These are phyloP conservation scores for Spirogloea muscicola DNA, from an alignment of 139 green algal species.

Conservation along the genomic window DNA sequence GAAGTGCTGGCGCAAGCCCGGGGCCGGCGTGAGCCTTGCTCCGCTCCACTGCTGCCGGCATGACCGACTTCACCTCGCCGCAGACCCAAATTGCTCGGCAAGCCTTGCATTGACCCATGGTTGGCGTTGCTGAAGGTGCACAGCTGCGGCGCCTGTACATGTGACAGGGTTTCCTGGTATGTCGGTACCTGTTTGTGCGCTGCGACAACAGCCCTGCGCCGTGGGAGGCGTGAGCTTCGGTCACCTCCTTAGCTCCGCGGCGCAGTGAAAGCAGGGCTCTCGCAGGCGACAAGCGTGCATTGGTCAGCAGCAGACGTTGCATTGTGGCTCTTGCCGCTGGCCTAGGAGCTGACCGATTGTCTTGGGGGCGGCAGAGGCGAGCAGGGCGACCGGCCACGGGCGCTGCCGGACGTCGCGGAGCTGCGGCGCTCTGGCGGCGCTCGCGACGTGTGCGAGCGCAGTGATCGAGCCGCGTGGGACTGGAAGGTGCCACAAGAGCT, in stretches of 20 bases:
- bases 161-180: conserved; percentile 41
- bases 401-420: neutral
- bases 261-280: no score
- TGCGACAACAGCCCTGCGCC: conserved; percentile 90
- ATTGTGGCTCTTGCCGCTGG: no score
- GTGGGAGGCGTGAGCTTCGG: conserved; percentile 55
- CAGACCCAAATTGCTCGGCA: no score
- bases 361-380: conserved; percentile 34
- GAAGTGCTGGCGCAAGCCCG: conserved; percentile 77
- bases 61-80: no score
- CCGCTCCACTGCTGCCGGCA: no score
- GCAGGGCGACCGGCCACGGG: conserved; percentile 6
- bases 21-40: conserved; percentile 63
- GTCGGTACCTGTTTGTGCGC: conserved; percentile 87
- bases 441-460: conserved; percentile 29
- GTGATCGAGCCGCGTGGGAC: conserved; percentile 17
- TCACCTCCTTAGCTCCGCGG: neutral
- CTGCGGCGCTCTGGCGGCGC: neutral
- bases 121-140: no score
- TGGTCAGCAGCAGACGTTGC: no score
- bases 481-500: conserved; percentile 38
- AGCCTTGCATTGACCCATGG: no score
- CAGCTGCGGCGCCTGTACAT: no score
- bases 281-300: no score
- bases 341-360: no score